A percentile compares a stretch with the other conserved stretches of the same genome.
Evolutionary conservation across 2,329 filamentous ascomycete species (phyloP).

Genomic region (Diplodia intermedia): DNA sequence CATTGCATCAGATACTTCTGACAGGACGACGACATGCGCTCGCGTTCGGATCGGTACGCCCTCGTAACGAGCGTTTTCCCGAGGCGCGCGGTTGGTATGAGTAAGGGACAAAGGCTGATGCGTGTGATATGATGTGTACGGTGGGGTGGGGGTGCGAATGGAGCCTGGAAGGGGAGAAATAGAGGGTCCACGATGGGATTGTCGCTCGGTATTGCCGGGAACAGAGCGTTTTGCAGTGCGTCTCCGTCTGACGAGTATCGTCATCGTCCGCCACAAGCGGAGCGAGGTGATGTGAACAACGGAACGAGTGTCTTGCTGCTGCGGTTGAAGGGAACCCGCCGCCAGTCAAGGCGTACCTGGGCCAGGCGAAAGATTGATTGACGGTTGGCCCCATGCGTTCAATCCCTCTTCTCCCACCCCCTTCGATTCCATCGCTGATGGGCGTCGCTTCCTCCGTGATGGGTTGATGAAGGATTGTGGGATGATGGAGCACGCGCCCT

Average conservation of each 20-base stretch:
- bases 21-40: not conserved
- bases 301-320: not conserved
- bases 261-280: not conserved
- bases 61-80: not conserved
- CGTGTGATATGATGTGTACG: not conserved
- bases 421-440: not conserved
- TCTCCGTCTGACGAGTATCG: not conserved
- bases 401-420: not conserved
- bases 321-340: not conserved
- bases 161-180: not conserved
- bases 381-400: not conserved
- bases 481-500: not conserved
- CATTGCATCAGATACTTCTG: not conserved
- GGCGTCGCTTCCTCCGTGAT: not conserved
- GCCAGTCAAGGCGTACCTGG: not conserved
- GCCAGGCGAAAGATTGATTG: not conserved
- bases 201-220: not conserved
- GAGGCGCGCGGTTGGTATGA: not conserved
- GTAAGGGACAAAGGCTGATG: not conserved
- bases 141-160: not conserved
- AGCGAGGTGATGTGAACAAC: not conserved
- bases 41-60: not conserved
- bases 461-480: slow-evolving; percentile 3
- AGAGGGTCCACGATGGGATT: not conserved
- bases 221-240: not conserved